Percentiles rank a stretch among this genome's conserved stretches.
These are phyloP conservation scores for Mycena crocata DNA, from an alignment of 768 basidiomycete genomes.

Conservation along the genomic window DNA sequence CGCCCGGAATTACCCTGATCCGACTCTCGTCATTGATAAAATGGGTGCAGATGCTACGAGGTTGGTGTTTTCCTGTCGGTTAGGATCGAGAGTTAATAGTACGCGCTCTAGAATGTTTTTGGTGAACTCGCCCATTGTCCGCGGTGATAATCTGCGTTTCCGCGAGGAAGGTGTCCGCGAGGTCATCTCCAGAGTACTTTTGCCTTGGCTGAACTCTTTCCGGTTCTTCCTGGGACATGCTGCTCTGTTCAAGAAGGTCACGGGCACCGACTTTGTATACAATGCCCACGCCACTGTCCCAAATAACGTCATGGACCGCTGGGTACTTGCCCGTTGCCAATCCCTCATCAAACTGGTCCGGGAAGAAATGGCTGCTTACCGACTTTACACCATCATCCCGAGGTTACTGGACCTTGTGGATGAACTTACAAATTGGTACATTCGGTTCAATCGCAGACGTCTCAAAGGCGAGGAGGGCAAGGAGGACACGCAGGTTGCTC, in stretches of 20 bases:
- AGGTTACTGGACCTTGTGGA: conserved; percentile 91
- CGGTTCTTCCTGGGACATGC: conserved; percentile 99
- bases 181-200: conserved; percentile 93
- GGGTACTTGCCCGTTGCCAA: conserved; percentile 99
- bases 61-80: conserved; percentile 48
- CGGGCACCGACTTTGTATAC: conserved; percentile 84
- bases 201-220: conserved; percentile 99
- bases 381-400: conserved; percentile 98
- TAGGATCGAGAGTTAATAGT: background rate
- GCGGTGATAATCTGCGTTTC: conserved; percentile 97
- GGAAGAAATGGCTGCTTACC: conserved; percentile 96
- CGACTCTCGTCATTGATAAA: conserved; percentile 86
- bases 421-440: conserved; percentile 99
- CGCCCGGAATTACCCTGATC: conserved; percentile 96
- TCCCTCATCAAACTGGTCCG: conserved; percentile 92
- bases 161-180: conserved; percentile 98
- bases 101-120: conserved; percentile 83
- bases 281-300: conserved; percentile 87
- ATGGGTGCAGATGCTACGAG: conserved; percentile 97
- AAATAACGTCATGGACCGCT: conserved; percentile 97
- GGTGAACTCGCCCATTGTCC: conserved; percentile 98
- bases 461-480: conserved; percentile 95
- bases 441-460: conserved; percentile 96
- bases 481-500: conserved; percentile 86
- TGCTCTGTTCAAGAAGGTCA: conserved; percentile 84